These are phyloP conservation scores for Aspergillus haitiensis DNA, from an alignment of 495 filamentous ascomycete genomes.

Conservation along the genomic window DNA sequence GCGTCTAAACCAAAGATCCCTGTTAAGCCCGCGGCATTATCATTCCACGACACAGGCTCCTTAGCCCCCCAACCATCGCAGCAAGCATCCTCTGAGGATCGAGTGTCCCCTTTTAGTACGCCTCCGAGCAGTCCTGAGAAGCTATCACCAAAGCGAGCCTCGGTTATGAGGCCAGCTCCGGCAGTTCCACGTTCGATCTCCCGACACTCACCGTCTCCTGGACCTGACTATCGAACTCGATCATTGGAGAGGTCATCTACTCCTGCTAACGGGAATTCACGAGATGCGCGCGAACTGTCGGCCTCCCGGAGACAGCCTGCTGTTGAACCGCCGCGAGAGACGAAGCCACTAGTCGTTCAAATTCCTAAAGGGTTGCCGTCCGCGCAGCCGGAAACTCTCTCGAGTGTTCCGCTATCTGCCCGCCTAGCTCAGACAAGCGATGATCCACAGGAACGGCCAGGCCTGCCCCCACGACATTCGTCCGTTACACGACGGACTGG, in stretches of 20 bases:
- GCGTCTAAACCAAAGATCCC: conserved; percentile 77
- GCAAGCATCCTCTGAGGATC: conserved; percentile 44
- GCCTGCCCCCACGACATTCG: conserved; percentile 56
- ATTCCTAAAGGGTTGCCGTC: conserved; percentile 33
- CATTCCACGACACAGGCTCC: conserved; percentile 30
- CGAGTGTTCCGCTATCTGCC: conserved; percentile 32
- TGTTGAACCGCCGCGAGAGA: conserved; percentile 31
- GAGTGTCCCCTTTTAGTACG: conserved; percentile 84
- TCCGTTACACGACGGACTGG: conserved; percentile 27
- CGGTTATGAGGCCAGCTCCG: conserved; percentile 17
- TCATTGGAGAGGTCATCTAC: conserved; percentile 35
- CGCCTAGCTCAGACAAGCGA: conserved; percentile 32
- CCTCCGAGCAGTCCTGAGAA: conserved; percentile 78
- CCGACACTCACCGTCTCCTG: conserved; percentile 25
- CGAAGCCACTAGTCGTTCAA: conserved; percentile 39
- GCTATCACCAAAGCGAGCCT: conserved; percentile 29
- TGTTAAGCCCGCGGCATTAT: conserved; percentile 43
- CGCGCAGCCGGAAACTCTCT: conserved; percentile 23
- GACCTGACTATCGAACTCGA: conserved; percentile 27
- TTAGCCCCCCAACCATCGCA: conserved; percentile 40
- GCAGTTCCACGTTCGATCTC: conserved; percentile 17
- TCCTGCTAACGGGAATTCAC: conserved; percentile 7
- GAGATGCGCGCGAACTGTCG: conserved; percentile 35
- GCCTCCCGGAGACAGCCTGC: conserved; percentile 29
- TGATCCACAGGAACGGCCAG: conserved; percentile 54